A percentile compares a stretch with the other conserved stretches of the same genome.
phyloP scores from a whole-genome alignment of 176 grass and related monocot genomes.

The Aegilops speltoides region DNA sequence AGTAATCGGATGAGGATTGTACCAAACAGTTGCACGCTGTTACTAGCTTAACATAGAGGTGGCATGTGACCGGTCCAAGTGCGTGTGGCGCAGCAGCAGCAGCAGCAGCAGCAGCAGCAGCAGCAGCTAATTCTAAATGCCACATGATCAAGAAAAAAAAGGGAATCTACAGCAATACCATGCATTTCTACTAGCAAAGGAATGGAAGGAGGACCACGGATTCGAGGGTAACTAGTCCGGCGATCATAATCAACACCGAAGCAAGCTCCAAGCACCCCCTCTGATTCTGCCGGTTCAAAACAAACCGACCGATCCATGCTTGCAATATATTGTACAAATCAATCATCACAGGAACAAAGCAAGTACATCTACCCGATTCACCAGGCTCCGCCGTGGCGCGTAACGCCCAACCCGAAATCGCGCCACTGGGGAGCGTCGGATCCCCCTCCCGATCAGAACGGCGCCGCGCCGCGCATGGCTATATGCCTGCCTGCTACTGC shows the following conservation, averaged over 20 bases:
- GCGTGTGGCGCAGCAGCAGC: not conserved
- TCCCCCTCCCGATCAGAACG: not conserved
- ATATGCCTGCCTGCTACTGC: too few species aligned
- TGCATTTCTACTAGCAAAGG: not conserved
- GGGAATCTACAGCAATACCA: not conserved
- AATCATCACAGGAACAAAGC: not conserved
- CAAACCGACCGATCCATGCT: not conserved
- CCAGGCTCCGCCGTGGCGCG: not conserved
- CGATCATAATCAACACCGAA: not conserved
- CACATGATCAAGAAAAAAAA: not conserved
- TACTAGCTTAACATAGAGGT: not conserved
- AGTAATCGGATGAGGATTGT: not conserved
- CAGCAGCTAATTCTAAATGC: not conserved
- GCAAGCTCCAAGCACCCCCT: not conserved
- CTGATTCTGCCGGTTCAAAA: not conserved
- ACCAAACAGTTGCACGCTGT: not conserved
- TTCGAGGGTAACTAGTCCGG: not conserved
- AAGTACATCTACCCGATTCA: not conserved
- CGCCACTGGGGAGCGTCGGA: not conserved
- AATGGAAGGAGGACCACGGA: not conserved
- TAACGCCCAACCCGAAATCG: not conserved
- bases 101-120: not conserved
- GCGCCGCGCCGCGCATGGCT: not conserved
- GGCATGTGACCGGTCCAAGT: not conserved
- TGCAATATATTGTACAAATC: too few species aligned